A percentile compares a stretch with the other conserved stretches of the same genome.
Evolutionary conservation across 441 rosid species (phyloP).

Genomic region (Mallotus japonicus): DNA sequence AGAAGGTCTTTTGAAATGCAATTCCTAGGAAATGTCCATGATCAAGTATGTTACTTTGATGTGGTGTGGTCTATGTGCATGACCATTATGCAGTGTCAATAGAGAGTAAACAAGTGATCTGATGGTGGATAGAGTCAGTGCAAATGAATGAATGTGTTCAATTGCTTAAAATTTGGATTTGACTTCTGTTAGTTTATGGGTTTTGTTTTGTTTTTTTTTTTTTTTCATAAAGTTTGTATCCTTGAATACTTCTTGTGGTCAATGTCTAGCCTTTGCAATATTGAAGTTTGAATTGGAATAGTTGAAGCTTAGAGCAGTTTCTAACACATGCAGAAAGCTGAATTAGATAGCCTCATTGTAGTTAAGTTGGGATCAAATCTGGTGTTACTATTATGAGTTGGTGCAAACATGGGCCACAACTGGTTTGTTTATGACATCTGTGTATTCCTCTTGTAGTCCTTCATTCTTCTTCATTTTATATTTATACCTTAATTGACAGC

Average conservation of each 20-base stretch:
- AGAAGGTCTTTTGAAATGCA: not conserved
- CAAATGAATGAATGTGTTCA: not conserved
- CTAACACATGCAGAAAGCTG: constrained; percentile 6
- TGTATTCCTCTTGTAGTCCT: not conserved
- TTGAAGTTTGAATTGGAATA: not conserved
- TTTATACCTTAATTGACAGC: constrained; percentile 22
- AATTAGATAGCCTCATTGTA: constrained; percentile 14
- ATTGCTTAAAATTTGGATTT: not conserved
- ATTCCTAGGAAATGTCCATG: not conserved
- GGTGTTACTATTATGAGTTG: constrained; percentile 12
- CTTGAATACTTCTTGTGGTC: constrained; percentile 1
- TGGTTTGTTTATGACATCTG: constrained; percentile 17
- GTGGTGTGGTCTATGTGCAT: not conserved
- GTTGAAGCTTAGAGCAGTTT: not conserved
- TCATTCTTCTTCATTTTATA: not conserved
- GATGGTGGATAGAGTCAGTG: not conserved
- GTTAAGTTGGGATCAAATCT: constrained; percentile 19
- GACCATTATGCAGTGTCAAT: not conserved
- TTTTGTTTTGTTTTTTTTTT: not conserved
- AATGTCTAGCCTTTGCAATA: not conserved
- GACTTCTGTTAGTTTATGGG: not conserved
- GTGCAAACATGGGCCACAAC: constrained; percentile 12
- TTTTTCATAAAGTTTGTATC: not conserved
- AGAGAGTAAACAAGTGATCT: not conserved
- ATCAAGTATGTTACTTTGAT: not conserved